These are phyloP conservation scores for Aspergillus sp. DNA, from an alignment of 2,329 filamentous ascomycete genomes.

Conservation along the genomic window DNA sequence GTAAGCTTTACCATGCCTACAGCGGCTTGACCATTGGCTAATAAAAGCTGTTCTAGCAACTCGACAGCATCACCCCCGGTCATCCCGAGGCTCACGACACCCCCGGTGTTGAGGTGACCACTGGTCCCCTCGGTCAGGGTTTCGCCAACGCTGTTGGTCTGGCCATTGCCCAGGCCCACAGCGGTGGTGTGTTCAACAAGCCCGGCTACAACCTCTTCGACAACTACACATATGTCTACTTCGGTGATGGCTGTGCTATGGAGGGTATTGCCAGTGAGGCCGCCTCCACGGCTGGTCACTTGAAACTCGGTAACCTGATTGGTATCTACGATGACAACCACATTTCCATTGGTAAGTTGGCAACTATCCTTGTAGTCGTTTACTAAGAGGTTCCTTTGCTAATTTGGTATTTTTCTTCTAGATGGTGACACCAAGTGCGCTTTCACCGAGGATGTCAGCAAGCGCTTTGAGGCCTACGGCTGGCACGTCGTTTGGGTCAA, in stretches of 20 bases:
- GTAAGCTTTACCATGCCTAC: conserved; percentile 57
- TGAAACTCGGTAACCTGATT: conserved; percentile 97
- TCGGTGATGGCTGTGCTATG: conserved; percentile 98
- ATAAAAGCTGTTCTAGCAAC: conserved; percentile 47
- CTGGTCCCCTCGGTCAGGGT: conserved; percentile 95
- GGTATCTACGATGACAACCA: conserved; percentile 98
- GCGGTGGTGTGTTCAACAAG: conserved; percentile 92
- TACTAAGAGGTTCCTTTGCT: not conserved
- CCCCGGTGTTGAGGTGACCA: conserved; percentile 95
- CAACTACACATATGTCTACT: conserved; percentile 97
- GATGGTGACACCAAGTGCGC: conserved; percentile 94
- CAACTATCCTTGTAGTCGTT: not conserved
- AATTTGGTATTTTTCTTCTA: conserved; percentile 24
- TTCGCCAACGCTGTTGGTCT: conserved; percentile 97
- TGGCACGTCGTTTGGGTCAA: conserved; percentile 87
- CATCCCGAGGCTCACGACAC: conserved; percentile 97
- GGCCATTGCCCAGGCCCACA: conserved; percentile 93
- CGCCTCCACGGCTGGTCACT: conserved; percentile 86
- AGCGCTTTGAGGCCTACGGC: conserved; percentile 95
- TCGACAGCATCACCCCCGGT: conserved; percentile 84
- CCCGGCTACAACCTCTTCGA: conserved; percentile 85
- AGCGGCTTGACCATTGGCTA: not conserved
- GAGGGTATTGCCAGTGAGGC: conserved; percentile 96
- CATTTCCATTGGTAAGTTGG: conserved; percentile 70
- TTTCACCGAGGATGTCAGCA: conserved; percentile 94